Percentiles rank a stretch among this genome's conserved stretches.
phyloP scores from a whole-genome alignment of 2,329 filamentous ascomycete species.

The Aspergillus sp. region DNA sequence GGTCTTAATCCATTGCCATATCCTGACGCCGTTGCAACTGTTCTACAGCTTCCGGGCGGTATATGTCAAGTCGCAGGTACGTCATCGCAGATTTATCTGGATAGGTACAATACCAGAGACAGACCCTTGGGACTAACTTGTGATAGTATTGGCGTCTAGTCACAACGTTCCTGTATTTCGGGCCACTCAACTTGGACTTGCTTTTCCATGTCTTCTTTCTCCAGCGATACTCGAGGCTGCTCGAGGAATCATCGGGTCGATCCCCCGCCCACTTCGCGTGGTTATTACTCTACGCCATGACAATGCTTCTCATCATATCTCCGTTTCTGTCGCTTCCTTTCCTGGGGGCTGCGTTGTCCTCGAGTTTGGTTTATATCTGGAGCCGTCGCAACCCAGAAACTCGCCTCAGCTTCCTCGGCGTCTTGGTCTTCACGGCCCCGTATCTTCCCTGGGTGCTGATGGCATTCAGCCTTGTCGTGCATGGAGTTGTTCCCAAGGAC shows the following conservation, averaged over 20 bases:
- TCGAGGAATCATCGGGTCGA: constrained; percentile 90
- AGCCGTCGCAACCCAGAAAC: constrained; percentile 91
- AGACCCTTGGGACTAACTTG: neutral
- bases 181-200: constrained; percentile 87
- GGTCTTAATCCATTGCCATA: constrained; percentile 86
- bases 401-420: constrained; percentile 79
- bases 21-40: constrained; percentile 89
- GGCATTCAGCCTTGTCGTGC: constrained; percentile 86
- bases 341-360: constrained; percentile 88
- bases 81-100: constrained; percentile 26
- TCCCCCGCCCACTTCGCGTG: constrained; percentile 94
- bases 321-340: constrained; percentile 90
- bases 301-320: constrained; percentile 75
- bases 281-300: constrained; percentile 83
- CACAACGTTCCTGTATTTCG: constrained; percentile 96
- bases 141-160: constrained; percentile 90
- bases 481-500: constrained; percentile 87
- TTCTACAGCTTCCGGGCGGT: constrained; percentile 96
- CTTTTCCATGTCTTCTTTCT: constrained; percentile 98
- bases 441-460: constrained; percentile 96
- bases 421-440: constrained; percentile 88
- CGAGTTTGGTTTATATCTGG: constrained; percentile 97
- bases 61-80: constrained; percentile 85
- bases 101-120: neutral
- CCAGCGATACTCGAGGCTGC: constrained; percentile 88